A percentile compares a stretch with the other conserved stretches of the same genome.
Conservation (phyloP, 129 eudicot species). For the Heracleum sosnowskyi region DNA sequence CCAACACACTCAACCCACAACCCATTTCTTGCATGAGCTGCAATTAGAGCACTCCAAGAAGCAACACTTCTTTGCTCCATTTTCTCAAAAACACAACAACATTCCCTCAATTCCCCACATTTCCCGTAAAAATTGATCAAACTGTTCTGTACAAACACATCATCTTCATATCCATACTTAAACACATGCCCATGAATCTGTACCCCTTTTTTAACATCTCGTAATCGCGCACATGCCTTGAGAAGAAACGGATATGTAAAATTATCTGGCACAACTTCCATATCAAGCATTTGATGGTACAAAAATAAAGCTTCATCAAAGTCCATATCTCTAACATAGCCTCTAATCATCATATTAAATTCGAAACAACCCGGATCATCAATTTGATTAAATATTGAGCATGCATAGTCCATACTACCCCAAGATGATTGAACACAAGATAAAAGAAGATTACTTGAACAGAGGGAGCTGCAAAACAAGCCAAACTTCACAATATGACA, state of each 20-base stretch:
- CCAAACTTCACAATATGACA: slow-evolving; percentile 55
- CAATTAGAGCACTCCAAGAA: slow-evolving; percentile 47
- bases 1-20: slow-evolving; percentile 45
- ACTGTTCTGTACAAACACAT: slow-evolving; percentile 45
- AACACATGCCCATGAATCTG: slow-evolving; percentile 52
- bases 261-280: slow-evolving; percentile 29
- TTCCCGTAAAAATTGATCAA: slow-evolving; percentile 48
- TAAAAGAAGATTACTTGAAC: slow-evolving; percentile 57
- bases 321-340: slow-evolving; percentile 36
- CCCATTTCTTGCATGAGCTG: slow-evolving; percentile 34
- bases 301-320: slow-evolving; percentile 33
- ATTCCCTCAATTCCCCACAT: slow-evolving; percentile 27
- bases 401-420: slow-evolving; percentile 87
- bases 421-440: slow-evolving; percentile 64
- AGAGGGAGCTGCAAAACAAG: slow-evolving; percentile 43
- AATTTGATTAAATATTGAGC: slow-evolving; percentile 51
- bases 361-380: slow-evolving; percentile 56
- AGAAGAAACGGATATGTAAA: slow-evolving; percentile 46
- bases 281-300: slow-evolving; percentile 28
- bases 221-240: slow-evolving; percentile 33
- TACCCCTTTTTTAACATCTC: slow-evolving; percentile 23
- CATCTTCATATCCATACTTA: slow-evolving; percentile 30
- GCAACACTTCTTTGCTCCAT: slow-evolving; percentile 35
- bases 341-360: slow-evolving; percentile 56
- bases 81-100: slow-evolving; percentile 34